Percentiles rank a stretch among this genome's conserved stretches.
phyloP scores from a whole-genome alignment of 495 filamentous ascomycete genomes.

The Tuber indicum region DNA sequence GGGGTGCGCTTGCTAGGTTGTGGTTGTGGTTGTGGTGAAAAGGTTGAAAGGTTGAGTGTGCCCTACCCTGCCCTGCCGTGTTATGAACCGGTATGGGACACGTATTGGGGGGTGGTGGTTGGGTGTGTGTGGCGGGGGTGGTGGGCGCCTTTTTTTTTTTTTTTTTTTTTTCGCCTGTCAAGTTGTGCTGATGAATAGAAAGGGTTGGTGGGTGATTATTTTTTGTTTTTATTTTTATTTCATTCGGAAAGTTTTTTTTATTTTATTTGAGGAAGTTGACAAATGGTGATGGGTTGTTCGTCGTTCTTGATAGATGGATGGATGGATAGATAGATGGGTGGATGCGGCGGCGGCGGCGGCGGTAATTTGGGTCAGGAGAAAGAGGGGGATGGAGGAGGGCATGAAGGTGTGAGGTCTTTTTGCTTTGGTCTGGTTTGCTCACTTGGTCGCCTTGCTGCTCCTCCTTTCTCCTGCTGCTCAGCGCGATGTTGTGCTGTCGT shows the following conservation, averaged over 20 bases:
- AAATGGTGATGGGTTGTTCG: background rate
- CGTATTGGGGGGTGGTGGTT: background rate
- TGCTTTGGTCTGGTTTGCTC: conserved; percentile 3
- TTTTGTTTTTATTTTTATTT: background rate
- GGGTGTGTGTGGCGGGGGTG: background rate
- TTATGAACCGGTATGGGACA: background rate
- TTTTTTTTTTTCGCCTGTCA: background rate
- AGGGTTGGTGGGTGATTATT: background rate
- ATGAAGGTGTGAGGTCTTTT: conserved; percentile 2
- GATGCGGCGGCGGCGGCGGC: background rate
- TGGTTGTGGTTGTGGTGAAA: background rate
- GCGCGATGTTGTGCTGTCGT: background rate
- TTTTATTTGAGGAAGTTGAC: background rate
- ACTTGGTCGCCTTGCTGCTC: background rate
- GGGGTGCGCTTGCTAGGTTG: background rate
- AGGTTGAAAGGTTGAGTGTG: background rate
- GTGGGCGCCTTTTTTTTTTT: background rate
- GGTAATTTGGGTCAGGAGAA: background rate
- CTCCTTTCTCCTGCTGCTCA: background rate
- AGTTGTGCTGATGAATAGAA: background rate
- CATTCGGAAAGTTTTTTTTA: background rate
- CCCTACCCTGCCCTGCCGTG: background rate
- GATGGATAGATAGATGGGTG: background rate
- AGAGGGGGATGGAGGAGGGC: background rate
- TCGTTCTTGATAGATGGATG: background rate